Percentiles rank a stretch among this genome's conserved stretches.
phyloP scores from a whole-genome alignment of 2,329 filamentous ascomycete species.

The Acrocalymma vagum region DNA sequence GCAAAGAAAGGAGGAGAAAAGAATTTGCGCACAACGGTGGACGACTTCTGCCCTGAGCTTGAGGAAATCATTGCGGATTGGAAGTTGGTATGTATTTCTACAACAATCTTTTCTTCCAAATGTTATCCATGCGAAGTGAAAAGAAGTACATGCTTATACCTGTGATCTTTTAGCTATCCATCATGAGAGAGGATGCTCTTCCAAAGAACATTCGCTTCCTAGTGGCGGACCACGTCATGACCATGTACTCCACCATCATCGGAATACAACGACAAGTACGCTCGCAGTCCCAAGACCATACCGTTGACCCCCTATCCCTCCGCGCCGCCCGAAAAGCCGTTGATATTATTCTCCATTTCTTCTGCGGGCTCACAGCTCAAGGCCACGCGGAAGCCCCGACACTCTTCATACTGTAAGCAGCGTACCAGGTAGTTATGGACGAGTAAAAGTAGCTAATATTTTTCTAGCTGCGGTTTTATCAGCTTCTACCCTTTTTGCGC shows the following conservation, averaged over 20 bases:
- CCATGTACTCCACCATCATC: slow-evolving; percentile 15
- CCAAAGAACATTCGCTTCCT: slow-evolving; percentile 1
- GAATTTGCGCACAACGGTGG: slow-evolving; percentile 1
- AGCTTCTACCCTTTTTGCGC: slow-evolving; percentile 20
- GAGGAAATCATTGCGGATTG: slow-evolving; percentile 16
- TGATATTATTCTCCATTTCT: slow-evolving; percentile 10
- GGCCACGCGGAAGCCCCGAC: slow-evolving; percentile 2
- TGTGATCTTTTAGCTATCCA: too few relatives aligned
- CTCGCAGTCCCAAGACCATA: neutral
- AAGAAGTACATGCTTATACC: too few relatives aligned
- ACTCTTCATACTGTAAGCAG: slow-evolving; percentile 9
- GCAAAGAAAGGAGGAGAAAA: neutral
- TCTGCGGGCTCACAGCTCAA: neutral
- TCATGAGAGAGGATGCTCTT: neutral
- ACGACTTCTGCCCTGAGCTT: slow-evolving; percentile 9
- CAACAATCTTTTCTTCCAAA: too few relatives aligned
- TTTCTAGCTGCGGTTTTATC: slow-evolving; percentile 7
- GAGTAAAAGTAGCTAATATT: too few relatives aligned
- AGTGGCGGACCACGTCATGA: slow-evolving; percentile 16
- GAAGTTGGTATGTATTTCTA: too few relatives aligned
- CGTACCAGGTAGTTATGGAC: too few relatives aligned
- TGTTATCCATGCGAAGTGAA: too few relatives aligned
- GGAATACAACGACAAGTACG: slow-evolving; percentile 10
- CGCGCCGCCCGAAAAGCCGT: slow-evolving; percentile 14
- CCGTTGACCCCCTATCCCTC: slow-evolving; percentile 10